Base-by-base conservation (phyloP, 768 basidiomycete genomes). In the Suillus variegatus region DNA sequence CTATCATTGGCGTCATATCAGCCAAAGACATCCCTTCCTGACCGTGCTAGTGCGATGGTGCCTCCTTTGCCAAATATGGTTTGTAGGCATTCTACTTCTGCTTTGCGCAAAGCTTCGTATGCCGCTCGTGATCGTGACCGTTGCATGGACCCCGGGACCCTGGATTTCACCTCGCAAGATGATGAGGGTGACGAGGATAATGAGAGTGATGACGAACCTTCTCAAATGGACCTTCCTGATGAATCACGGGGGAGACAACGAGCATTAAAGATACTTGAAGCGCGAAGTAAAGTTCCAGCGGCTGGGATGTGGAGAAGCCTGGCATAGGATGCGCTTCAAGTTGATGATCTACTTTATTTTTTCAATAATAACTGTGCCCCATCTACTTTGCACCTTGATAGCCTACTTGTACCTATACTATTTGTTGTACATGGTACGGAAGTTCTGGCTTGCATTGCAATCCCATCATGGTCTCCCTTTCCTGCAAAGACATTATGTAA, bases 241-340 rank as follows among this genome's bases (percentile, higher is more conserved):
- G 73, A 72, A 40, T 82, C 79, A 32, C 82, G 87, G 49, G 86
- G 87, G 2, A 81, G 87, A 55, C 82, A 81, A 67, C 84, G 81
- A 55, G 91, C 92, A 2, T 72, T 88, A 67, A 86, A 82, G 77
- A 94, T 94, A 60, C 77, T 93, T 60, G 83, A 92, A 72, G 85
- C 86, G 25, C 83, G 90, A 58, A 89, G 85, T 68, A 83, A 85
- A 74, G 68, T 93, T 32, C 92, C 92, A 2, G 84, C 83, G 65
- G 84, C 83, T 64, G 88, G 91, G 44, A 92, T 93, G 91, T 93
- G 91, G 91, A 83, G 90, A 71, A 93, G 92, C 79, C 78, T 93
- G 70, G 91, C 88, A 46, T 83, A 65, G 74, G 64, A 55, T 65
- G 68, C 67, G 58, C 36, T 61, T 68, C 66, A 38, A 36, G 56